Evolutionary conservation across 2,329 filamentous ascomycete species (phyloP), one percentile per base, ranked within the genome.

Genomic region (Monosporascus sp.): DNA sequence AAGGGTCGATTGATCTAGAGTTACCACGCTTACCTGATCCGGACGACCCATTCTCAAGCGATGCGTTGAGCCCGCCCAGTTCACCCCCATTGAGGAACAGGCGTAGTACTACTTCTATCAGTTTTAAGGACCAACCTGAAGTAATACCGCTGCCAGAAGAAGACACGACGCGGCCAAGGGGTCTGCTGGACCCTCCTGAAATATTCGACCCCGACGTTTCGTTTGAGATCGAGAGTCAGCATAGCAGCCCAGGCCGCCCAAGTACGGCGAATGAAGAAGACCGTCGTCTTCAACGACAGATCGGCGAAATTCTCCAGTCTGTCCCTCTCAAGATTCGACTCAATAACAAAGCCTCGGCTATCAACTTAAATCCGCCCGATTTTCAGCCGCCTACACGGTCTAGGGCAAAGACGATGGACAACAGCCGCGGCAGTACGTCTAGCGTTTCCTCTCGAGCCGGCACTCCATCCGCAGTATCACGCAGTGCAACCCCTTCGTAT

Each of bases 301-400:
- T 96, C 48, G 88, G 83, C 64, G 83, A 88, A 50, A 88, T 95
- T 53, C 79, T 95, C 40, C 84, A 84, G 54, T 87, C 80, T 20
- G 89, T 95, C 57, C 90, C 91, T 2, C 86, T 87, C 35, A 85
- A 86, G 57, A 95, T 97, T 62, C 86, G 85, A 50, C 78, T 97
- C 43, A 84, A 84, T 1, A 77, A 79, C 2, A 79, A 80, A 49
- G 73, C 78, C 2, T 74, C 77, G 52, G 64, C 74, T 20, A 58
- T 81, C 56, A 79, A 81, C 48, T 68, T 85, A 51, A 84, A 85
- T 63, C 81, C 81, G 0, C 81, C 81, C 0, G 81, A 84, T 55
- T 68, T 84, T 43, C 75, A 78, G 51, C 68, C 79, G 40, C 81
- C 67, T 47, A 46, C 77, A 22, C 71, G 73, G 26, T 64, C 78